Conservation (phyloP, 176 grass and related monocot species). For the Eleusine indica region DNA sequence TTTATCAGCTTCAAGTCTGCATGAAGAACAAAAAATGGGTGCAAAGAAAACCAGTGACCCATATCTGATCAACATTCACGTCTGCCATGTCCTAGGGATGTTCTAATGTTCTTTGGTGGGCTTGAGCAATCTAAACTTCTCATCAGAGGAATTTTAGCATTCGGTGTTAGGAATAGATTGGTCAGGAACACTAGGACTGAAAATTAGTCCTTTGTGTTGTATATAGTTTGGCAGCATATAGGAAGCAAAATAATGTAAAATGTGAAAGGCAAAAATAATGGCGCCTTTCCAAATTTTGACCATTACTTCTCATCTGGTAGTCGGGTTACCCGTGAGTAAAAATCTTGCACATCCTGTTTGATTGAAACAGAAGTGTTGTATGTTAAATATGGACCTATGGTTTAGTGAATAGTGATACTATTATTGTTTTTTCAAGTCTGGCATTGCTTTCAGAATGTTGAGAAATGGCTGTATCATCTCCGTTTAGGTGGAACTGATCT, state of each 20-base stretch:
- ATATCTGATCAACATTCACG: background rate
- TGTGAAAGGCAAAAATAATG: background rate
- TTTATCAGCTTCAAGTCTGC: background rate
- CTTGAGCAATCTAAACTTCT: background rate
- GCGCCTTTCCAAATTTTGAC: background rate
- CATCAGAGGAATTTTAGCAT: background rate
- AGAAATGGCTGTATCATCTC: background rate
- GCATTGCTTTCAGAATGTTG: background rate
- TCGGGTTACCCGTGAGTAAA: slow-evolving; percentile 29
- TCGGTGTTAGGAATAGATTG: slow-evolving; percentile 31
- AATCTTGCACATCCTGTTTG: background rate
- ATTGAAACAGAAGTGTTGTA: slow-evolving; percentile 23
- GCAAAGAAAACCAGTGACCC: background rate
- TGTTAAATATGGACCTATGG: slow-evolving; percentile 12
- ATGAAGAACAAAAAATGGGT: background rate
- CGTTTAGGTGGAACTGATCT: background rate
- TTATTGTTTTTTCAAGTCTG: background rate
- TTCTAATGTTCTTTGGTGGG: background rate
- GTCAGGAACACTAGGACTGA: slow-evolving; percentile 36
- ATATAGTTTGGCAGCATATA: slow-evolving; percentile 33
- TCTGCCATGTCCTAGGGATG: background rate
- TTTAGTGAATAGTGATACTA: background rate
- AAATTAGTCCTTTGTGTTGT: slow-evolving; percentile 45
- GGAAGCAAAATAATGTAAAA: slow-evolving; percentile 48
- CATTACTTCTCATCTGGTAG: background rate